Base-by-base conservation (phyloP, 2,329 filamentous ascomycete genomes). In the Cryphonectria radicalis region DNA sequence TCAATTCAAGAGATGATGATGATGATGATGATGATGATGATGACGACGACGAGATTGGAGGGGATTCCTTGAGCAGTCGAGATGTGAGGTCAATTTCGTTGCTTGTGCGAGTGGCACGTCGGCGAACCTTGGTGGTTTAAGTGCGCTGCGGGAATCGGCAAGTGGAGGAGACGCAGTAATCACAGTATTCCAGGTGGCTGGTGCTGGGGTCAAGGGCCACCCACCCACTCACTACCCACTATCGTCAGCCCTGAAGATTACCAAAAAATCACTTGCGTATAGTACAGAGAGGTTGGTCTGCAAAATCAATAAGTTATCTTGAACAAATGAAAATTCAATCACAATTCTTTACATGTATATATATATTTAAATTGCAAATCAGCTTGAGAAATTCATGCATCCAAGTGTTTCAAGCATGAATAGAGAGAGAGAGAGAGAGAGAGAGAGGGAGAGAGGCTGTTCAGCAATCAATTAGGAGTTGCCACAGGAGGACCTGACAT, bases 121-220 rank as follows among this genome's bases (percentile, higher is more conserved):
- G 46, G 25, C 28, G 19, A 66, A 46, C 8, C 2, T 53, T 66
- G 28, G 43, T 53, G 28, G 35, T 32, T 32, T 50, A 17, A n/a
- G 46, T n/a, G 19, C 46, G 46, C 46, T 55, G 14, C 64, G 35
- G 64, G 10, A 46, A 4, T 42, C 64, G 64, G 64, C 46, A 55
- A 50, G 40, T 28, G 43, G 63, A 28, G 63, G 63, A 28, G n/a
- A 28, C n/a, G 53, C 25, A 14, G 53, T 53, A n/a, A n/a, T n/a
- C n/a, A 19, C 28, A 17, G 57, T 40, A 62, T 62, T 62, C 22
- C 59, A 40, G 59, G 59, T 62, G 59, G 59, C 59, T 62, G 53
- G 53, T 57, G 53, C n/a, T 28, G 28, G 59, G 59, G 35, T 22
- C 19, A 37, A 35, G 35, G n/a, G 17, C 32, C 59, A 40, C 37